Conservation (phyloP, 208 protist species). For the Crithidia sp. region DNA sequence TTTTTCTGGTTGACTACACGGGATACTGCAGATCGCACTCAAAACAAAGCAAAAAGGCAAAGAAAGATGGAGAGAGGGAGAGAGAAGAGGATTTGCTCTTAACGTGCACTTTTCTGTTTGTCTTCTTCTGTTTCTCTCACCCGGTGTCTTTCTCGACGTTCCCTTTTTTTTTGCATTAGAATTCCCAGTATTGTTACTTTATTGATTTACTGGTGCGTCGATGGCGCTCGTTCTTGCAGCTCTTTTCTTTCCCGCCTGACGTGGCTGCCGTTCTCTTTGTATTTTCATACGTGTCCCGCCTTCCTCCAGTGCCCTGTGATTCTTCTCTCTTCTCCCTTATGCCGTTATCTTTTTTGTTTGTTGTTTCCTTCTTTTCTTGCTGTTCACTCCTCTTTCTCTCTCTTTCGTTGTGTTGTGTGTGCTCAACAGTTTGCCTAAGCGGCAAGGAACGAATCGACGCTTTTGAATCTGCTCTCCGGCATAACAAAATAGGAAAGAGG, state of each 20-base stretch:
- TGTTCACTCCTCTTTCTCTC: not conserved
- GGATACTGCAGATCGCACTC: too few relatives aligned
- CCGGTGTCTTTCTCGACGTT: not conserved
- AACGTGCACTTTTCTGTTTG: not conserved
- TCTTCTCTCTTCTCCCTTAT: not conserved
- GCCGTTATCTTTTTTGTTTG: not conserved
- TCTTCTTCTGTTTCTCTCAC: not conserved
- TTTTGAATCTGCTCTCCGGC: too few relatives aligned
- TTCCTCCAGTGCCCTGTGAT: not conserved
- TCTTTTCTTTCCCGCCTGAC: not conserved
- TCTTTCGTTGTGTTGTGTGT: not conserved
- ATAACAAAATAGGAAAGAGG: not conserved
- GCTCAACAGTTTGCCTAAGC: not conserved
- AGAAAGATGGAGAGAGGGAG: too few relatives aligned
- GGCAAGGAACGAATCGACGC: not conserved
- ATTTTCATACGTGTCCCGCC: not conserved
- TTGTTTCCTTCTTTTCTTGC: slow-evolving; percentile 4
- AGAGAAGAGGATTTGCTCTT: too few relatives aligned
- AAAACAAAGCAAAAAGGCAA: too few relatives aligned
- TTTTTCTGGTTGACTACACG: not conserved
- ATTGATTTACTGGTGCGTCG: too few relatives aligned
- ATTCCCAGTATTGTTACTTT: too few relatives aligned
- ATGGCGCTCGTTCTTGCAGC: too few relatives aligned
- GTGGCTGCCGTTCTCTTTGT: not conserved
- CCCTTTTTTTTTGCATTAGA: not conserved